Conservation (phyloP, 2,329 filamentous ascomycete genomes). For the Ophiosphaerella herpotricha region DNA sequence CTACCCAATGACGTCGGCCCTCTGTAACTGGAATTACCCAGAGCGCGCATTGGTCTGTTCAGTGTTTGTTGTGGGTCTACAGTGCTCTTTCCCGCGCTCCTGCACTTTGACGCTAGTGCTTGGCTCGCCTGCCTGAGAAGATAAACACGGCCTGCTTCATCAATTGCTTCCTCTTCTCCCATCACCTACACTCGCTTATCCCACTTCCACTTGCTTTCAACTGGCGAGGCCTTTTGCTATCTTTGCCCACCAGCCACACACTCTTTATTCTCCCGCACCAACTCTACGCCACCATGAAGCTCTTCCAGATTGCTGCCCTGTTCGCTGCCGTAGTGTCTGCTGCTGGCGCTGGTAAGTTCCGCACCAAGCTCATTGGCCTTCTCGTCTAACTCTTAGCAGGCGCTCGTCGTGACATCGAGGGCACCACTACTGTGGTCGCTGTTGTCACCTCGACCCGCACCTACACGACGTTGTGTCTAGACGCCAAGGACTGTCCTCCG, state of each 20-base stretch:
- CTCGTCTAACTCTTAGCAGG: conserved; percentile 15
- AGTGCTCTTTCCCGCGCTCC: conserved; percentile 18
- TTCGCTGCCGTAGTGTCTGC: conserved; percentile 28
- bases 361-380: neutral
- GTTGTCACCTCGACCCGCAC: conserved; percentile 47
- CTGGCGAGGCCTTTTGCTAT: conserved; percentile 16
- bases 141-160: conserved; percentile 15
- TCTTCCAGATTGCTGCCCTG: conserved; percentile 26
- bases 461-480: conserved; percentile 47
- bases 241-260: conserved; percentile 14
- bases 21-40: neutral
- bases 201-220: conserved; percentile 16
- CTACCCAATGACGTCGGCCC: conserved; percentile 6
- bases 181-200: conserved; percentile 33
- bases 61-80: conserved; percentile 19
- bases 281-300: conserved; percentile 33
- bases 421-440: conserved; percentile 44
- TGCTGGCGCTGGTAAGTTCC: conserved; percentile 23
- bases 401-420: conserved; percentile 18
- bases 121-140: conserved; percentile 18
- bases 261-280: conserved; percentile 22
- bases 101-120: conserved; percentile 14
- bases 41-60: neutral
- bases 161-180: conserved; percentile 14
- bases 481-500: conserved; percentile 43